Base-by-base conservation (phyloP, 768 basidiomycete genomes). In the Fibroporia radiculosa region DNA sequence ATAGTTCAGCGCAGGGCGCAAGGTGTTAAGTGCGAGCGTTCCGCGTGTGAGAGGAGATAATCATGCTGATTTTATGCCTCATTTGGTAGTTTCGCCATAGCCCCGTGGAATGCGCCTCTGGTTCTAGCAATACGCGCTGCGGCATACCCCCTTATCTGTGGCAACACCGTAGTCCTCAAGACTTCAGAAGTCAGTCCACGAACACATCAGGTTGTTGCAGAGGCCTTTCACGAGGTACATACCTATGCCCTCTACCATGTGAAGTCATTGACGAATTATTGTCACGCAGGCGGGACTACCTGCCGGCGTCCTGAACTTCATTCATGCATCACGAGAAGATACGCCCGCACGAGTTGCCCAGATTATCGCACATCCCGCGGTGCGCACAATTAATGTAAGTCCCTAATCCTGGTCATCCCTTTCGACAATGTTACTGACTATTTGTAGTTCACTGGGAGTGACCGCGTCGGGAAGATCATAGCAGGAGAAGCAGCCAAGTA, bases 231-330 rank as follows among this genome's bases (percentile, higher is more conserved):
- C n/a, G 74, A 78, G 49, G 64, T 62, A 45, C 33, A n/a, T n/a
- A n/a, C n/a, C n/a, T n/a, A n/a, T n/a, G 31, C 5, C 5, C 10
- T 12, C n/a, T 3, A 34, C 3, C 16, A 8, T 14, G 6, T 14
- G 11, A 18, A 16, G 19, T 7, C n/a, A 8, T 6, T 19, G 11
- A 27, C 14, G n/a, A n/a, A n/a, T n/a, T n/a, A n/a, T n/a, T n/a
- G n/a, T n/a, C n/a, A n/a, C n/a, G 12, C 24, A 71, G 56, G 80
- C 80, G 0, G 80, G 82, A 0, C 58, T 85, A 1, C 82, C 82
- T 4, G 57, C 62, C 13, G 79, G 79, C 6, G 79, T 78, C 10
- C 51, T 83, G 4, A 80, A 82, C 51, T 73, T 70, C 54, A 51
- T 82, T 14, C 68, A 73, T 5, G 68, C 72, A 49, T 69, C 73